Conservation (phyloP, 331 rosid species). For the Ulmus americana region DNA sequence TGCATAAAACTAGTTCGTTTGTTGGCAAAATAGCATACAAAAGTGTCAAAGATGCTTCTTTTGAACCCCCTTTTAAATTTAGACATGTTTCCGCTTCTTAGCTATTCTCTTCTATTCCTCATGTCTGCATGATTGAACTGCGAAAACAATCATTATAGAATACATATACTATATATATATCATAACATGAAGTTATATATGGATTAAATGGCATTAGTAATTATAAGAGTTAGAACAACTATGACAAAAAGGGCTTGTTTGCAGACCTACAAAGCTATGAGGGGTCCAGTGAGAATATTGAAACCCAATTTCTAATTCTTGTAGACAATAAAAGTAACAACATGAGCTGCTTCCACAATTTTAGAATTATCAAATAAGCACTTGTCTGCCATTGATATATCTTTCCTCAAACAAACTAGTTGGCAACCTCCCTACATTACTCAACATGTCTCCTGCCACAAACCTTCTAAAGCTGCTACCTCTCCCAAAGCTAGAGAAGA, state of each 20-base stretch:
- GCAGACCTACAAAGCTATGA: constrained; percentile 21
- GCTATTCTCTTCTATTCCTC: constrained; percentile 32
- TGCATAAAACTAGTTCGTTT: constrained; percentile 27
- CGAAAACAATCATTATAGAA: constrained; percentile 14
- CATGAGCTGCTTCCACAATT: constrained; percentile 44
- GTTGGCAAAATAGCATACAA: constrained; percentile 46
- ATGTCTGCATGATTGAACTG: constrained; percentile 44
- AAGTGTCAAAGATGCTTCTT: constrained; percentile 32
- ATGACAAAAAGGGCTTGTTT: constrained; percentile 33
- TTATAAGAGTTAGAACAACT: constrained; percentile 24
- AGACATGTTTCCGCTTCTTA: constrained; percentile 22
- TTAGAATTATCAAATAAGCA: constrained; percentile 43
- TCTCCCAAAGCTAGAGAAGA: constrained; percentile 24
- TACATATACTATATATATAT: background rate
- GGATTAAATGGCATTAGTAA: background rate
- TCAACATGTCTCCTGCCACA: constrained; percentile 64
- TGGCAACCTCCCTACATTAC: constrained; percentile 67
- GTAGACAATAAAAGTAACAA: constrained; percentile 38
- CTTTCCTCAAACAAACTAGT: constrained; percentile 60
- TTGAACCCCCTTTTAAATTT: constrained; percentile 10
- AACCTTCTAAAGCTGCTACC: constrained; percentile 43
- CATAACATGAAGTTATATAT: background rate
- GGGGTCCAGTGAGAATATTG: constrained; percentile 25
- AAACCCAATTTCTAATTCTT: constrained; percentile 28
- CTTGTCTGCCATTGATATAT: constrained; percentile 73